A percentile compares a stretch with the other conserved stretches of the same genome.
Conservation (phyloP, 257 asterid genomes). For the Solanum corneliomulleri region DNA sequence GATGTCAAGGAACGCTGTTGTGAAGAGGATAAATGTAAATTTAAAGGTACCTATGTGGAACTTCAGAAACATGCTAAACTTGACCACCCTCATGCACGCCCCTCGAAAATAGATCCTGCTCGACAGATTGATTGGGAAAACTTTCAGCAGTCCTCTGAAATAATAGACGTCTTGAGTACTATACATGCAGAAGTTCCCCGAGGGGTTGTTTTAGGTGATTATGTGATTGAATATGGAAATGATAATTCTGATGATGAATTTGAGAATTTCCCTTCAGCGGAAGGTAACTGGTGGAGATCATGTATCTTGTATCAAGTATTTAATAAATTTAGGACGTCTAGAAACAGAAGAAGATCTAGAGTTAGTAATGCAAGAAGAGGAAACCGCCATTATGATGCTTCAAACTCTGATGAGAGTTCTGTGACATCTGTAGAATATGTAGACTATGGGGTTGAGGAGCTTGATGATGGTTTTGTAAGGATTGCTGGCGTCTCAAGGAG, state of each 20-base stretch:
- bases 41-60: slow-evolving; percentile 51
- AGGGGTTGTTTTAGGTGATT: slow-evolving; percentile 82
- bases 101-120: slow-evolving; percentile 74
- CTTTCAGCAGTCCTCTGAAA: slow-evolving; percentile 80
- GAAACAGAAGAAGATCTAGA: slow-evolving; percentile 74
- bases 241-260: slow-evolving; percentile 67
- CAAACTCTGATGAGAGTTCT: slow-evolving; percentile 76
- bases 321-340: slow-evolving; percentile 56
- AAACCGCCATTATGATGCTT: slow-evolving; percentile 38
- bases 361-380: slow-evolving; percentile 56
- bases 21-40: slow-evolving; percentile 60
- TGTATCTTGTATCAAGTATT: slow-evolving; percentile 75
- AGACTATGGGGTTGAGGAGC: slow-evolving; percentile 48
- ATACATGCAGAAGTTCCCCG: slow-evolving; percentile 77
- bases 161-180: slow-evolving; percentile 71
- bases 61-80: slow-evolving; percentile 57
- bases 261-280: slow-evolving; percentile 53
- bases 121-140: slow-evolving; percentile 86
- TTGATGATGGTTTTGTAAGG: slow-evolving; percentile 42
- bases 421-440: slow-evolving; percentile 53
- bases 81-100: slow-evolving; percentile 74
- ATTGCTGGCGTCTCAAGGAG: slow-evolving; percentile 39
- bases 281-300: slow-evolving; percentile 79
- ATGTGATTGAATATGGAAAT: slow-evolving; percentile 84
- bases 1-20: slow-evolving; percentile 63